Evolutionary conservation across 352 stramenopile genomes (phyloP), one percentile per base, ranked within the genome.

Genomic region (Pythium insidiosum): DNA sequence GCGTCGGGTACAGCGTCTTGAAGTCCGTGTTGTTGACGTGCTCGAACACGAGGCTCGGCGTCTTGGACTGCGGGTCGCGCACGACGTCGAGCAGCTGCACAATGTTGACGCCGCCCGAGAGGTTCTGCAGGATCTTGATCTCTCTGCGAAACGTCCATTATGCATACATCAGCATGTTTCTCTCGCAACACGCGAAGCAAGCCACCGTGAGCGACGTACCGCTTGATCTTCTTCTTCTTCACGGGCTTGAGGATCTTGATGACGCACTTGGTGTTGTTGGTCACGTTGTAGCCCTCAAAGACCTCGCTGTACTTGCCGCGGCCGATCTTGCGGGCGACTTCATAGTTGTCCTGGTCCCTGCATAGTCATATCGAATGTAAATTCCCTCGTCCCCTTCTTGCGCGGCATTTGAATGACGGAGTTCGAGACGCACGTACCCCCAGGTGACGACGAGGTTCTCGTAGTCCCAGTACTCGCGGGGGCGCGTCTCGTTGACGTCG

Each of bases 201-300:
- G n/a, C n/a, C n/a, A n/a, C n/a, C n/a, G n/a, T n/a, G n/a, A 30
- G 13, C 10, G 18, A 46, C 70, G 30, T 30, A 88, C 57, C 94
- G 79, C 65, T 99, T 99, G 66, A 99, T 99, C 78, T 99, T 99
- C 76, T 99, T 99, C 83, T 99, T 99, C 85, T 99, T 99, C n/a
- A 99, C 96, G 12, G 97, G 97, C 73, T 99, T 99, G 38, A 99
- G 82, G 60, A 99, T 99, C 81, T 99, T 99, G 53, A 99, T 97
- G n/a, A 99, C 96, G 65, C 96, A 99, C 54, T 97, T 96, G 26
- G 80, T 88, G 55, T 97, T 97, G 63, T 95, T 99, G 16, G 73
- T 68, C 20, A 98, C 83, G 56, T 98, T 99, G 59, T 98, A 91
- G n/a, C 97, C 97, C 56, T 97, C 87, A 53, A 98, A 98, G 40